Base-by-base conservation (phyloP, 805 yeast genomes). In the Kazachstania taianensis region DNA sequence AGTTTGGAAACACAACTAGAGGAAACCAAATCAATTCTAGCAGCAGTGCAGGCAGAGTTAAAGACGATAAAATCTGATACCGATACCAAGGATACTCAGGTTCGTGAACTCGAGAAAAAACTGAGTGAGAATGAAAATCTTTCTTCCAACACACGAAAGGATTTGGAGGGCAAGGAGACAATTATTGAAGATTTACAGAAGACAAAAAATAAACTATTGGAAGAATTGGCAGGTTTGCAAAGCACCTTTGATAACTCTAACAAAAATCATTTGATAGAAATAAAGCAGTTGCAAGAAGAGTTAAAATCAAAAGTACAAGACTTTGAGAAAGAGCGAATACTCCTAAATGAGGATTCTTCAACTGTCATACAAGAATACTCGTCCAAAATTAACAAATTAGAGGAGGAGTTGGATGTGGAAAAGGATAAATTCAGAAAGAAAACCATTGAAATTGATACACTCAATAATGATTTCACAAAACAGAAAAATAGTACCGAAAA, bases 291-390 rank as follows among this genome's bases (percentile, higher is more conserved):
- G 12, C 40, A 37, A 12, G 50, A 47, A 5, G 61, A 64, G 2
- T 42, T 73, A 31, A 59, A 59, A 15, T 45, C 45, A 15, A 72
- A 68, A 41, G 44, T 44, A 0, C 42, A 54, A 27, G 75, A 67
- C 26, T 64, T 74, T 39, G 79, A 73, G 31, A 61, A 60, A 28
- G 79, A 73, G 45, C 56, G 78, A 35, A 57, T 55, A 12, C 51
- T 69, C 44, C 47, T 70, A 10, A 64, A 64, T 33, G 69, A 70
- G 35, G 67, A 57, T 35, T 72, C 80, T 1, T 73, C 70, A 37
- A 61, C 71, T 0, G 57, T 67, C 0, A 57, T 69, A 1, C 61
- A 66, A 41, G 72, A 69, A 37, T 72, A 71, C 45, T 58, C 67
- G 8, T 69, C 36, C 19, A 41, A 45, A 14, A 39, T 44, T 16